Base-by-base conservation (phyloP, 2,329 filamentous ascomycete genomes). In the Fusarium devonianum region DNA sequence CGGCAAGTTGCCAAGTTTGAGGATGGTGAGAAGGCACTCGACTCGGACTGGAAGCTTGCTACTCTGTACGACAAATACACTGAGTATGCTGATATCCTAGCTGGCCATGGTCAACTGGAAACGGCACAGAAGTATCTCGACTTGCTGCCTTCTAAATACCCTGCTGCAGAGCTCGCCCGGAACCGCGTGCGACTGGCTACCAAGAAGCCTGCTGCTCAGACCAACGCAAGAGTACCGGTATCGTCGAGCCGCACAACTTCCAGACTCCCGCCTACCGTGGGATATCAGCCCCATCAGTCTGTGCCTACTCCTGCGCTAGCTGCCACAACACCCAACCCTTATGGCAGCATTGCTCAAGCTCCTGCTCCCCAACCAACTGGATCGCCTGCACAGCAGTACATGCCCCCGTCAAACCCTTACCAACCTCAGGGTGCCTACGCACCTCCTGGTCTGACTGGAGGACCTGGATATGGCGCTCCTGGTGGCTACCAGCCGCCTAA, bases 1-100 rank as follows among this genome's bases (percentile, higher is more conserved):
- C 88, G 94, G 44, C 84, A 94, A 62, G 92, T 97, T 32, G 92
- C 92, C 55, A 92, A 93, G 67, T 99, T 97, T 77, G 78, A 89
- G 64, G 94, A 99, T 69, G 73, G 75, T 7, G 92, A 97, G 67
- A 83, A 84, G 57, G 75, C 76, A 35, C 83, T 90, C 62, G 79
- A 83, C 8, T 86, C 86, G 1, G 90, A 87, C 63, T 99, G 93
- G 93, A 97, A 96, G 75, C 84, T 99, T 51, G 82, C 86, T 26
- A 80, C 87, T 3, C 78, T 99, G 42, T 99, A 99, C 72, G 87
- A 92, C 70, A 96, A 96, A 74, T 99, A 99, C 69, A 87, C 89
- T 19, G 94, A 99, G 74, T 99, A 97, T 70, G 93, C 94, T 11
- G 93, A 99, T 69, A 92, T 99, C 60, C 85, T 95, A 48, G 92